Percentiles rank a stretch among this genome's conserved stretches.
Conservation (phyloP, 2,329 filamentous ascomycete genomes). For the Alternaria infectoria region DNA sequence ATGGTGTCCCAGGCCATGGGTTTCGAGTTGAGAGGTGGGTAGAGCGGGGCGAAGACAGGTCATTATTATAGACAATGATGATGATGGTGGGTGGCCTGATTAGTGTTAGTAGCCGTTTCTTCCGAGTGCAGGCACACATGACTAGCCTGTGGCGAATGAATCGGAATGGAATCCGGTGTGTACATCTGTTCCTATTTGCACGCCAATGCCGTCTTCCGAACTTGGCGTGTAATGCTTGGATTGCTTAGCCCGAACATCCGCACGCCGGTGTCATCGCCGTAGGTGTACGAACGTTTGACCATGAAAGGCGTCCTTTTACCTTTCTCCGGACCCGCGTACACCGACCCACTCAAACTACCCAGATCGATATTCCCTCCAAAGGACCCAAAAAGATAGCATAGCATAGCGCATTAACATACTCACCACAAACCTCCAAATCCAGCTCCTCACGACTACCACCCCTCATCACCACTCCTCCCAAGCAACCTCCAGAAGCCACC, state of each 20-base stretch:
- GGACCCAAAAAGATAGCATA: too few species aligned
- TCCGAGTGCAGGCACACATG: background rate
- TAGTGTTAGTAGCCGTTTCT: background rate
- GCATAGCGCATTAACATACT: rapidly evolving
- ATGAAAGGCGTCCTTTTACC: background rate
- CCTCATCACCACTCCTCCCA: background rate
- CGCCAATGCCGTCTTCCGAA: background rate
- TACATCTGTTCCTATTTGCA: background rate
- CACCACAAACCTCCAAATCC: background rate
- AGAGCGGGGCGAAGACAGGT: background rate
- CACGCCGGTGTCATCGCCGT: background rate
- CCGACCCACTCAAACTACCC: background rate
- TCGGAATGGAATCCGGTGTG: background rate
- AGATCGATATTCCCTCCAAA: background rate
- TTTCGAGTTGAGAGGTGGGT: background rate
- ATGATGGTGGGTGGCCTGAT: background rate
- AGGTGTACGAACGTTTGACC: background rate
- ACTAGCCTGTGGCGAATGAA: background rate
- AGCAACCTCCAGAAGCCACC: background rate
- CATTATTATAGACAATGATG: background rate
- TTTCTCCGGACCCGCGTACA: background rate
- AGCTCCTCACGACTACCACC: background rate
- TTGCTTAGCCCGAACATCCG: background rate
- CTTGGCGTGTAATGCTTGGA: background rate
- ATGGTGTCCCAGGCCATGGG: too few species aligned